phyloP scores from a whole-genome alignment of 1,139 yeast species.

The Waltiozyma sp. region DNA sequence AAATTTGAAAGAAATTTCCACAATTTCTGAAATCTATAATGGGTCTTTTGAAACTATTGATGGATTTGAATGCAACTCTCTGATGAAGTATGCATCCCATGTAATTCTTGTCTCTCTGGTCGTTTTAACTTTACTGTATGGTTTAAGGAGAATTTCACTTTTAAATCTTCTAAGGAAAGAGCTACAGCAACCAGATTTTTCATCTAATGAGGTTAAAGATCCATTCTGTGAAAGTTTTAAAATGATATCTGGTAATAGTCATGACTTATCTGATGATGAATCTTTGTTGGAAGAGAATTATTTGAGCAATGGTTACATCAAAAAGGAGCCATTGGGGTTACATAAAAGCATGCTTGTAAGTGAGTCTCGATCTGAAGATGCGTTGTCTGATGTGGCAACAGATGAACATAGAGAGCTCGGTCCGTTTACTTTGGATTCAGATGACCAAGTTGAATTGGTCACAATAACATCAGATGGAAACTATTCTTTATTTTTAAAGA shows the following conservation, averaged over 20 bases:
- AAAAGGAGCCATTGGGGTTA: too few species aligned
- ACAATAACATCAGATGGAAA: not conserved
- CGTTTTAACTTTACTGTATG: not conserved
- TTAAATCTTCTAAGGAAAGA: too few species aligned
- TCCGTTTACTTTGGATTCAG: not conserved
- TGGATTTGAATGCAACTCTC: not conserved
- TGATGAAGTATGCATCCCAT: not conserved
- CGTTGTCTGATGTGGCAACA: not conserved
- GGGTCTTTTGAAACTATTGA: too few species aligned
- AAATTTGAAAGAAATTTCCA: too few species aligned
- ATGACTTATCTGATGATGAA: not conserved
- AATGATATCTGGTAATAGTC: not conserved
- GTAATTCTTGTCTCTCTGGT: not conserved
- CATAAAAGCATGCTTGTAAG: too few species aligned
- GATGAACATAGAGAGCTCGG: not conserved
- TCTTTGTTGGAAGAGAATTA: not conserved
- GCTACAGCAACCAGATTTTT: not conserved
- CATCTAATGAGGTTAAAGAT: too few species aligned
- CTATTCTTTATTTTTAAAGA: not conserved
- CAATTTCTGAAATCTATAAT: too few species aligned
- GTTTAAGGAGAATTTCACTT: not conserved
- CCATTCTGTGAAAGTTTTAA: too few species aligned
- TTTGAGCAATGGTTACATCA: too few species aligned
- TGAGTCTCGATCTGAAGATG: too few species aligned
- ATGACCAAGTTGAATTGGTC: not conserved